phyloP scores from a whole-genome alignment of 768 basidiomycete species.

The Mycena vulgaris region DNA sequence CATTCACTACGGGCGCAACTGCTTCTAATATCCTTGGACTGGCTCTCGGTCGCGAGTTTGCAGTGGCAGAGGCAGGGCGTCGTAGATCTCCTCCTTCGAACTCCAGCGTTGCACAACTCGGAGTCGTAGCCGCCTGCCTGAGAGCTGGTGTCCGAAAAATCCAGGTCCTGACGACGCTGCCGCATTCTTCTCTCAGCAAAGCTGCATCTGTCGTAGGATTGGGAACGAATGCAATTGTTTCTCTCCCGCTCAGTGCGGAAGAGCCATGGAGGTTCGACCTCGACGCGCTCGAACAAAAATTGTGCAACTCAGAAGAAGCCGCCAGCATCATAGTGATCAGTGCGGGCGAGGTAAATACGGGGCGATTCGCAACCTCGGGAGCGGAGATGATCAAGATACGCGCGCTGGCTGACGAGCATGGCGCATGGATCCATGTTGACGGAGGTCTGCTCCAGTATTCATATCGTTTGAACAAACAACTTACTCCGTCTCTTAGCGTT shows the following conservation, averaged over 20 bases:
- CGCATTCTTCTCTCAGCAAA: constrained; percentile 34
- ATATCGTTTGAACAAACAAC: neutral
- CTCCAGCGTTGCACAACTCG: constrained; percentile 29
- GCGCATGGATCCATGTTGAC: constrained; percentile 36
- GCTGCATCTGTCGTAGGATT: constrained; percentile 27
- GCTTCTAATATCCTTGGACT: constrained; percentile 32
- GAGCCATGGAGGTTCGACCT: constrained; percentile 35
- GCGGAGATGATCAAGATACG: constrained; percentile 33
- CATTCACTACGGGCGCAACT: constrained; percentile 34
- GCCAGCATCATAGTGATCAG: constrained; percentile 30
- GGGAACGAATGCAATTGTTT: constrained; percentile 7
- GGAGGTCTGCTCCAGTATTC: constrained; percentile 15
- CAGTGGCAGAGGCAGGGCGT: constrained; percentile 31
- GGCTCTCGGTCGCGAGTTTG: constrained; percentile 31
- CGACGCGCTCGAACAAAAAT: constrained; percentile 7
- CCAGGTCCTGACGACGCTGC: constrained; percentile 27
- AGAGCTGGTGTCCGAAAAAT: constrained; percentile 30
- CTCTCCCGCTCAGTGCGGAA: constrained; percentile 26
- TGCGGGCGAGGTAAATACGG: constrained; percentile 33
- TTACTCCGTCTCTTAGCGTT: constrained; percentile 17
- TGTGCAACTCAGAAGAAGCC: neutral
- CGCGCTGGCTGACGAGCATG: constrained; percentile 25
- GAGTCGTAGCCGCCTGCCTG: constrained; percentile 20
- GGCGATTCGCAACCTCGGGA: constrained; percentile 29
- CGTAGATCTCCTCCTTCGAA: constrained; percentile 15